Percentiles rank a stretch among this genome's conserved stretches.
These are phyloP conservation scores for Pouteria glomerata DNA, from an alignment of 148 eudicot species.

Conservation along the genomic window DNA sequence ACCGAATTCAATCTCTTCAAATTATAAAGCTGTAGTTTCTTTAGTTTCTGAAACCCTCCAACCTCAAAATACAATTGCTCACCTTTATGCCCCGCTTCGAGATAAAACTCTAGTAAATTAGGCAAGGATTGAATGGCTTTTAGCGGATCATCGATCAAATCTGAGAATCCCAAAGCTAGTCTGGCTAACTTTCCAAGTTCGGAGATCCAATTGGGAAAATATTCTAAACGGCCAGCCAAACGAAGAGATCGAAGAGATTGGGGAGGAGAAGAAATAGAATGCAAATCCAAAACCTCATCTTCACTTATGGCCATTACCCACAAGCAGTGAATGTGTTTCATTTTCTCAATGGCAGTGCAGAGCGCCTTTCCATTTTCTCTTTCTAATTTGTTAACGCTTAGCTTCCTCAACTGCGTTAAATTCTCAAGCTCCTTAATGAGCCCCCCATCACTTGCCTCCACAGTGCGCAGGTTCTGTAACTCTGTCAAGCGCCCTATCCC, in stretches of 20 bases:
- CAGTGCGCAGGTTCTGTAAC: background rate
- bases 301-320: background rate
- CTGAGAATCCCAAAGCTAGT: background rate
- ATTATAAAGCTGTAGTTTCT: background rate
- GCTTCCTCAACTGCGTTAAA: background rate
- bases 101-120: background rate
- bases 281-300: background rate
- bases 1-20: background rate
- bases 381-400: background rate
- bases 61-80: background rate
- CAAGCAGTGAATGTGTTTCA: background rate
- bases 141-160: background rate
- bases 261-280: background rate
- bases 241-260: background rate
- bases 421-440: background rate
- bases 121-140: background rate
- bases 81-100: background rate
- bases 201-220: conserved; percentile 1
- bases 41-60: background rate
- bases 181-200: background rate
- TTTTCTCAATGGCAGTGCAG: background rate
- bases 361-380: background rate
- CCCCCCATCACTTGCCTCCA: background rate
- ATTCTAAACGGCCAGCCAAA: background rate
- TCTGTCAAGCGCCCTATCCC: background rate